Base-by-base conservation (phyloP, 2,329 filamentous ascomycete species). In the Scedosporium minutisporum region DNA sequence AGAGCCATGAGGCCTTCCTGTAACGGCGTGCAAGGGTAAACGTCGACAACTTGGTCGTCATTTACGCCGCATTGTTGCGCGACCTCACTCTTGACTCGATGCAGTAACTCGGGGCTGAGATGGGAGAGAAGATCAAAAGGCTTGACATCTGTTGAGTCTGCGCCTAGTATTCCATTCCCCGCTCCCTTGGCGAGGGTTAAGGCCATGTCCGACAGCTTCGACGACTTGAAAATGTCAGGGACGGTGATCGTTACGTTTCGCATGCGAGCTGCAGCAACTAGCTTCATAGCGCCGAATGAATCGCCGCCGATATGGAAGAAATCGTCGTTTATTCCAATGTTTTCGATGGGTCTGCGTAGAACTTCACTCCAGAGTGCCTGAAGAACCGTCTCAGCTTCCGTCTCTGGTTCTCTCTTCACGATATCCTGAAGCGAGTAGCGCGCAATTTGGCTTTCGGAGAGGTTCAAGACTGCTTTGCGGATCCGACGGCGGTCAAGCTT, bases 221-320 rank as follows among this genome's bases (percentile, higher is more conserved):
- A 42, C 4, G 57, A 67, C 16, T 71, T 68, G 68, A 82, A 80
- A 38, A 80, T 75, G 18, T 76, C 72, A 0, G 76, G 73, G 1
- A 81, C 79, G 1, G 72, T 77, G 57, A 82, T 59, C 2, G 69
- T 65, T 7, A 79, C 67, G 1, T 73, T 74, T 4, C 74, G 70
- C 9, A 72, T 69, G 55, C 77, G 69, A 1, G 76, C 75, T 9
- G 73, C 63, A 3, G 69, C 65, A 6, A 71, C 69, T 63, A 65
- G 76, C 61, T 74, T 76, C 76, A 82, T 82, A 1, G 78, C 78
- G 1, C 71, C 62, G 3, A 81, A 72, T 0, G 78, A 80, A 65
- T 80, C 77, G 25, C 79, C 79, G 10, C 79, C 79, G 0, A 79
- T 69, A 1, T 71, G 72, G 69, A 81, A 78, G 68, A 81, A 81